Evolutionary conservation across 225 moss, liverwort and hornwort genomes (phyloP), one percentile per base, ranked within the genome.

Genomic region (Lunularia cruciata): DNA sequence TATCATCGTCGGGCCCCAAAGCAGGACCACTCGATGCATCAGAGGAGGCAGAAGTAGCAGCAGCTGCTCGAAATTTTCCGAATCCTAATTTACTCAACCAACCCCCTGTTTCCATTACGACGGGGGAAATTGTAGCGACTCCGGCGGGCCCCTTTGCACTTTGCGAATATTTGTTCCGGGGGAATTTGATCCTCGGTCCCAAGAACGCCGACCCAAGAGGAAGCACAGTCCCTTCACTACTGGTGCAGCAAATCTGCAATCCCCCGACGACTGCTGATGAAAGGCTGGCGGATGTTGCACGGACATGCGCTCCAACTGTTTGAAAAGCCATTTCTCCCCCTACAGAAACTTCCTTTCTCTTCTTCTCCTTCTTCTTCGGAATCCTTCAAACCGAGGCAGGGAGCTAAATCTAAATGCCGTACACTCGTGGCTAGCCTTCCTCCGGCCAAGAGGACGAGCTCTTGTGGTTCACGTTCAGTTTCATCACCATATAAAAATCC

Each of bases 81-180:
- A 88, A 81, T 19, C 85, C 91, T 47, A 91, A 75, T 75, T 85
- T 91, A 58, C 78, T 84, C 79, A 88, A 70, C 86, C 85, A 91
- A 65, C 81, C 76, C 0, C 86, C 71, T 8, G 8, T 51, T 35
- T 69, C 69, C 69, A 69, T 69, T 38, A 49, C 53, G 13, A 48
- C 25, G 12, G 65, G 65, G 0, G 49, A 48, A 47, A 66, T 47
- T 19, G 33, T 66, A 12, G 30, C 28, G 16, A 19, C 6, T 6
- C 33, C 35, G 0, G 47, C 30, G 16, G 47, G 33, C n/a, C 37
- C 48, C 40, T 40, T 40, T 5, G 7, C 40, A 40, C 40, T 13
- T 13, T 5, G 13, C 40, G 40, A 13, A 43, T 16, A 2, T 23
- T n/a, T n/a, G n/a, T n/a, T n/a, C n/a, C n/a, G n/a, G n/a, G 43